Conservation (phyloP, 768 basidiomycete genomes). For the Suillus weaverae region DNA sequence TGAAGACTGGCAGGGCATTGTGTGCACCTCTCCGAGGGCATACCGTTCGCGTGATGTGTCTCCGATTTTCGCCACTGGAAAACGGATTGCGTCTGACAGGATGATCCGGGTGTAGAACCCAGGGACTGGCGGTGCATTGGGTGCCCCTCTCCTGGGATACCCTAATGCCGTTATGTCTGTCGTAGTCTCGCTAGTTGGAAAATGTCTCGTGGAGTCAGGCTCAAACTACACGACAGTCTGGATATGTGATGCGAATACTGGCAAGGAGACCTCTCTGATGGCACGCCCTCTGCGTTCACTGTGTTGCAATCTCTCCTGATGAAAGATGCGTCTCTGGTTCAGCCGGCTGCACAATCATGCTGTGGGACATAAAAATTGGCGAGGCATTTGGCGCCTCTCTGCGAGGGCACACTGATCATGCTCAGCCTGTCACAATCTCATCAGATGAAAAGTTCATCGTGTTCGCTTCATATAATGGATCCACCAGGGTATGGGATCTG, state of each 20-base stretch:
- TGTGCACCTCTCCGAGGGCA: background rate
- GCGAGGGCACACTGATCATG: background rate
- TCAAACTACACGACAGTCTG: slow-evolving; percentile 33
- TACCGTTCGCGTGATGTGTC: slow-evolving; percentile 5
- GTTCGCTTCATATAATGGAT: background rate
- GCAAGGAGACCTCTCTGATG: background rate
- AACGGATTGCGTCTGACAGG: background rate
- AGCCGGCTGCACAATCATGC: background rate
- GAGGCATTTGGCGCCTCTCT: too few species aligned
- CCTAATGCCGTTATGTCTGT: background rate
- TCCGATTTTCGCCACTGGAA: background rate
- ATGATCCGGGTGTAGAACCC: slow-evolving; percentile 23
- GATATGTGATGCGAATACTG: slow-evolving; percentile 18
- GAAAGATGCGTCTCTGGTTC: background rate
- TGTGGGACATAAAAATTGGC: too few species aligned
- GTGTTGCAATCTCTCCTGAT: background rate
- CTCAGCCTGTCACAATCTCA: slow-evolving; percentile 39
- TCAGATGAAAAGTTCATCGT: background rate
- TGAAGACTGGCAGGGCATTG: background rate
- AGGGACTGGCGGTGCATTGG: slow-evolving; percentile 6
- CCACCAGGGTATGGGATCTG: background rate
- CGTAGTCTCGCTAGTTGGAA: slow-evolving; percentile 4
- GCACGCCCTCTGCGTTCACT: too few species aligned
- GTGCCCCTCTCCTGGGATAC: slow-evolving; percentile 13
- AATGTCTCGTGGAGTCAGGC: slow-evolving; percentile 8